Evolutionary conservation across 176 grass and related monocot genomes (phyloP).

Genomic region (Neostapfia colusana): DNA sequence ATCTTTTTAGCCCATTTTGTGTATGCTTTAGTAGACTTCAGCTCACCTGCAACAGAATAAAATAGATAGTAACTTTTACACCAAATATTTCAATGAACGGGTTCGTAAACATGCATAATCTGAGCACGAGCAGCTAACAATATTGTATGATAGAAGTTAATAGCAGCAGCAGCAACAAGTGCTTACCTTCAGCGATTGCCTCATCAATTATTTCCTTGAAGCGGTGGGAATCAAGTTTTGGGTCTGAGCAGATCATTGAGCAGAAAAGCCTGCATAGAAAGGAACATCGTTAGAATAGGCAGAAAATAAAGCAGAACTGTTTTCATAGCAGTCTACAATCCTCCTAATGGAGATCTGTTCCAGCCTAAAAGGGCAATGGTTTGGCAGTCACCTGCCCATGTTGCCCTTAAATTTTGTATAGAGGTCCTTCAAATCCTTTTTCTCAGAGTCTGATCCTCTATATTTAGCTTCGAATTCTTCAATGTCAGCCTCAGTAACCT

Average conservation of each 20-base stretch:
- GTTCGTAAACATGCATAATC: slow-evolving; percentile 9
- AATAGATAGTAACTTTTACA: background rate
- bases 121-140: background rate
- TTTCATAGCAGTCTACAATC: background rate
- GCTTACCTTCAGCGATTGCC: slow-evolving; percentile 84
- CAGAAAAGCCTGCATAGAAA: slow-evolving; percentile 75
- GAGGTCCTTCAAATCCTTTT: slow-evolving; percentile 87
- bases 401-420: slow-evolving; percentile 78
- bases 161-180: background rate
- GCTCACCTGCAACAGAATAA: slow-evolving; percentile 56
- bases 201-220: slow-evolving; percentile 96
- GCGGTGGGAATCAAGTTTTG: slow-evolving; percentile 92
- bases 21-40: slow-evolving; percentile 73
- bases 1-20: slow-evolving; percentile 86
- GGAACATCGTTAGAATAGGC: slow-evolving; percentile 1
- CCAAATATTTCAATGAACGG: slow-evolving; percentile 9
- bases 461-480: slow-evolving; percentile 95
- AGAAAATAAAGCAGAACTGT: background rate
- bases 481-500: slow-evolving; percentile 95
- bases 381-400: slow-evolving; percentile 70
- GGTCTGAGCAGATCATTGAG: slow-evolving; percentile 89
- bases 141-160: background rate
- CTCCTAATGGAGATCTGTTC: background rate
- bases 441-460: slow-evolving; percentile 93
- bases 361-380: background rate